A percentile compares a stretch with the other conserved stretches of the same genome.
Evolutionary conservation across 1,139 yeast genomes (phyloP).

Genomic region (Lodderomyces oxycetoniae): DNA sequence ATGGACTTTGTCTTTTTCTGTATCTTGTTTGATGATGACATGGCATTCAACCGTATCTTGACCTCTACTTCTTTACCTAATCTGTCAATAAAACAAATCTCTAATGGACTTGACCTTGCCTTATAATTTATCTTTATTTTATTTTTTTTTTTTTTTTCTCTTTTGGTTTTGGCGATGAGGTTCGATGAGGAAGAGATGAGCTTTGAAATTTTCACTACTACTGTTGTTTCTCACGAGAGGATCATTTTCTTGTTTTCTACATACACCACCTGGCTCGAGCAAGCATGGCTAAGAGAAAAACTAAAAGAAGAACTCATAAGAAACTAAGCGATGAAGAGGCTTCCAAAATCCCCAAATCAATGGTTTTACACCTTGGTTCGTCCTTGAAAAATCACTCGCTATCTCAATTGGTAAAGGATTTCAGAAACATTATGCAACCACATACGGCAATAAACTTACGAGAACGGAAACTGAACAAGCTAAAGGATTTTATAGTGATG

Average conservation of each 20-base stretch:
- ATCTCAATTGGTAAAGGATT: constrained; percentile 79
- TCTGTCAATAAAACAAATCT: too few relatives aligned
- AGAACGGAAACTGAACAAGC: constrained; percentile 80
- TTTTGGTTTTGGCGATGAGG: constrained; percentile 1
- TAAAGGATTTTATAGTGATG: constrained; percentile 91
- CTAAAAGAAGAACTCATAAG: constrained; percentile 83
- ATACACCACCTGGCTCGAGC: background rate
- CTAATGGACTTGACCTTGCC: too few relatives aligned
- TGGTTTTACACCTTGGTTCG: constrained; percentile 86
- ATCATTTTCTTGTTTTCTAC: too few relatives aligned
- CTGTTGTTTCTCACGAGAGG: constrained; percentile 3
- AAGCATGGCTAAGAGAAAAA: constrained; percentile 42
- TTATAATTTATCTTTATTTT: constrained; percentile 1
- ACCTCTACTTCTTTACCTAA: too few relatives aligned
- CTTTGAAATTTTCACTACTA: too few relatives aligned
- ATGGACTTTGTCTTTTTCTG: constrained; percentile 15
- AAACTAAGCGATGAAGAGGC: constrained; percentile 61
- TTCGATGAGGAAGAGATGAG: constrained; percentile 8
- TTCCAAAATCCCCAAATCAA: constrained; percentile 78
- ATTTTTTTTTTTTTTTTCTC: constrained; percentile 4
- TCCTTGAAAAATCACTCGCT: constrained; percentile 77
- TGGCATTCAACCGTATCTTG: too few relatives aligned
- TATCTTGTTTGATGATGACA: constrained; percentile 14
- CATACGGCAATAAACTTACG: constrained; percentile 87
- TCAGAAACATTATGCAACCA: constrained; percentile 91